phyloP scores from a whole-genome alignment of 495 filamentous ascomycete genomes.

The Hyaloscypha bicolor region DNA sequence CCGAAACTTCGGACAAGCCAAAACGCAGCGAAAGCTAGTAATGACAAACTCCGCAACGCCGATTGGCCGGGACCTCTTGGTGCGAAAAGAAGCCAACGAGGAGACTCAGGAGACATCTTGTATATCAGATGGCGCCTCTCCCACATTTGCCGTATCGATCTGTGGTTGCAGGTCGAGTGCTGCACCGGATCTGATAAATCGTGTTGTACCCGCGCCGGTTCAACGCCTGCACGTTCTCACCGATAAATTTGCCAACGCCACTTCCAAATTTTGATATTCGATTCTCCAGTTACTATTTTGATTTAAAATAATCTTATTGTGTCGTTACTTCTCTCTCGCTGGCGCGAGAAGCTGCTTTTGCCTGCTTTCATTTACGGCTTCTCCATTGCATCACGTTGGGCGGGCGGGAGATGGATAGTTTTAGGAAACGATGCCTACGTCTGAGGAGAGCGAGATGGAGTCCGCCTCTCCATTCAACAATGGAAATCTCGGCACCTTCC shows the following conservation, averaged over 20 bases:
- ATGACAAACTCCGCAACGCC: not conserved
- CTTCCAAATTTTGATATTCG: not conserved
- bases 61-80: not conserved
- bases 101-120: slow-evolving; percentile 1
- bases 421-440: not conserved
- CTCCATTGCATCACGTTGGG: not conserved
- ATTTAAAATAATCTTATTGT: not conserved
- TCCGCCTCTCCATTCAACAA: slow-evolving; percentile 2
- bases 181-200: not conserved
- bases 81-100: not conserved
- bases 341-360: not conserved
- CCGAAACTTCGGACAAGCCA: not conserved
- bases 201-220: not conserved
- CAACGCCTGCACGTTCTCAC: not conserved
- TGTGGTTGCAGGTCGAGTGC: not conserved
- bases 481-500: not conserved
- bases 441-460: not conserved
- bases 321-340: not conserved
- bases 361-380: not conserved
- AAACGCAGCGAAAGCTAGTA: not conserved
- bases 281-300: not conserved
- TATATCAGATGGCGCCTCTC: not conserved
- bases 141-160: not conserved
- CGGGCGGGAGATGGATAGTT: not conserved
- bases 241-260: not conserved